Conservation (phyloP, 2,329 filamentous ascomycete species). For the Neoascochyta sp. region DNA sequence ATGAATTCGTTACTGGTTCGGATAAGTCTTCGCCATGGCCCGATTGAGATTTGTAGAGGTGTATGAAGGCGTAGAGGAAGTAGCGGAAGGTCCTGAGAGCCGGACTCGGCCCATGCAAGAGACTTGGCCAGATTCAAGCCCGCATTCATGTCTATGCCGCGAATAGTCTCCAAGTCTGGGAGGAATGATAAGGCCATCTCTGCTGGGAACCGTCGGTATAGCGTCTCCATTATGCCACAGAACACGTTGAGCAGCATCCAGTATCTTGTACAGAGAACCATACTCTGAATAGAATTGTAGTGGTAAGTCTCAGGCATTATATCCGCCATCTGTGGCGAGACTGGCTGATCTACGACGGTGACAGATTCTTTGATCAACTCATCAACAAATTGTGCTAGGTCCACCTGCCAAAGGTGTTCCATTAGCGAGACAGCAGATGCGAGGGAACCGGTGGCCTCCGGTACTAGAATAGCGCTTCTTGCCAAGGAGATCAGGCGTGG, state of each 20-base stretch:
- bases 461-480: constrained; percentile 16
- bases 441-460: constrained; percentile 15
- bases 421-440: constrained; percentile 19
- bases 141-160: constrained; percentile 16
- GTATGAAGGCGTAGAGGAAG: constrained; percentile 28
- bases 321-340: constrained; percentile 16
- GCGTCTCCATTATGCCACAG: constrained; percentile 21
- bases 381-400: constrained; percentile 14
- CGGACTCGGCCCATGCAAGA: constrained; percentile 16
- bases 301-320: constrained; percentile 16
- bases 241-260: constrained; percentile 25
- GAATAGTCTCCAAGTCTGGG: constrained; percentile 12
- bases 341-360: constrained; percentile 8
- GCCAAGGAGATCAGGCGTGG: constrained; percentile 23
- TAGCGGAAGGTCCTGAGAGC: constrained; percentile 21
- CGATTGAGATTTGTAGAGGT: constrained; percentile 23
- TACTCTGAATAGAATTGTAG: constrained; percentile 22
- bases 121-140: constrained; percentile 21
- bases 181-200: constrained; percentile 15
- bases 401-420: constrained; percentile 19
- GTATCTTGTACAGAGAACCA: constrained; percentile 23
- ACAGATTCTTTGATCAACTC: constrained; percentile 13
- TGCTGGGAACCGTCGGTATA: constrained; percentile 21
- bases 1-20: constrained; percentile 3
- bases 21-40: constrained; percentile 23